Conservation (phyloP, 2,329 filamentous ascomycete species). For the Fusarium pseudograminearum region DNA sequence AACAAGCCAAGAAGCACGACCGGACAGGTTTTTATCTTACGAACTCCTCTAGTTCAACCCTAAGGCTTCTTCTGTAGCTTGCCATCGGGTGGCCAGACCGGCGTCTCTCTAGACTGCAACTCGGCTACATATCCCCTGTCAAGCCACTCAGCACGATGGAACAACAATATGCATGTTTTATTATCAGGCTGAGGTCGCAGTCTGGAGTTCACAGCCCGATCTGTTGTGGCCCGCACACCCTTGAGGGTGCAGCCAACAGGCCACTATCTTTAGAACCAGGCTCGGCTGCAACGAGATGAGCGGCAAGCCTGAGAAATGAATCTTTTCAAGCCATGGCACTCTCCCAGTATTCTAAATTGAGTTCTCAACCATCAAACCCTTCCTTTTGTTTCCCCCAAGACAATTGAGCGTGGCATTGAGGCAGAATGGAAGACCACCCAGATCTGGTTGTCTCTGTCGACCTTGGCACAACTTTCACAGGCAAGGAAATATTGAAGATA, state of each 20-base stretch:
- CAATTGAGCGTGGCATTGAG: not conserved
- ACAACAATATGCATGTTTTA: constrained; percentile 6
- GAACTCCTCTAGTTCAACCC: not conserved
- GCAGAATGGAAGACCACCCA: constrained; percentile 45
- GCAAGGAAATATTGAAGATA: constrained; percentile 37
- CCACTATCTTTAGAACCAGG: not conserved
- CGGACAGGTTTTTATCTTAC: not conserved
- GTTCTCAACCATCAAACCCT: not conserved
- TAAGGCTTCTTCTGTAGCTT: not conserved
- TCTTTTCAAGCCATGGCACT: not conserved
- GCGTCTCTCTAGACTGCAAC: not conserved
- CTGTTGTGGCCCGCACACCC: not conserved
- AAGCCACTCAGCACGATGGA: constrained; percentile 22
- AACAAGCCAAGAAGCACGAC: not conserved
- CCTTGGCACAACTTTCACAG: constrained; percentile 61
- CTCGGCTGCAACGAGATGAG: not conserved
- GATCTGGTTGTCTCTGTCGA: constrained; percentile 59
- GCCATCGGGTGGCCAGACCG: not conserved
- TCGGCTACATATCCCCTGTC: constrained; percentile 7
- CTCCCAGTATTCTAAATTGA: not conserved
- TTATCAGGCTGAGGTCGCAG: constrained; percentile 2
- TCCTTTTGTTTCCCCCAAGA: not conserved
- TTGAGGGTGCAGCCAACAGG: constrained; percentile 1
- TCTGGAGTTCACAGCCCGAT: constrained; percentile 1
- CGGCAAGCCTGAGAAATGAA: not conserved